Evolutionary conservation across 176 grass and related monocot genomes (phyloP).

Genomic region (Raddia distichophylla): DNA sequence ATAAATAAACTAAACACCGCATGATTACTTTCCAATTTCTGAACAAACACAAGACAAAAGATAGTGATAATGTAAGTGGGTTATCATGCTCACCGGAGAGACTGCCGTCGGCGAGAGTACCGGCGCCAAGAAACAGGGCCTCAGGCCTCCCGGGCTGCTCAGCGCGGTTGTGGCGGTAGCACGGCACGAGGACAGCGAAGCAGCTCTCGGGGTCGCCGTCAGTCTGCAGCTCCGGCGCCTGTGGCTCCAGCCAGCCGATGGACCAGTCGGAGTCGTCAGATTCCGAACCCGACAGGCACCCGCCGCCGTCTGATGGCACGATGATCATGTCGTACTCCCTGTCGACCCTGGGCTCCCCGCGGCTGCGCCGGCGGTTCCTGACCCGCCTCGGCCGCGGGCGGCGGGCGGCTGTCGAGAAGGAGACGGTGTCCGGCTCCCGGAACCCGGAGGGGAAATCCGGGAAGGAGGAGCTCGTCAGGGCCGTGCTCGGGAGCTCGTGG

Average conservation of each 20-base stretch:
- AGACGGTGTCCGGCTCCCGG: slow-evolving; percentile 49
- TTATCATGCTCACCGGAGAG: slow-evolving; percentile 47
- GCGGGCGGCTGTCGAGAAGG: slow-evolving; percentile 38
- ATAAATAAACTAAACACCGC: slow-evolving; percentile 21
- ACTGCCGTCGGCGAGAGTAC: slow-evolving; percentile 30
- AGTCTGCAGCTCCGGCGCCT: slow-evolving; percentile 59
- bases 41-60: background rate
- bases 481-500: slow-evolving; percentile 38
- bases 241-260: slow-evolving; percentile 80
- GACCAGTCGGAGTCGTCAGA: slow-evolving; percentile 83
- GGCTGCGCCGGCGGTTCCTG: slow-evolving; percentile 44
- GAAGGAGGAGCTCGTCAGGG: slow-evolving; percentile 37
- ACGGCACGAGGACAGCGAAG: slow-evolving; percentile 83
- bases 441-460: slow-evolving; percentile 61
- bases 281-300: slow-evolving; percentile 69
- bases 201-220: slow-evolving; percentile 56
- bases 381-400: slow-evolving; percentile 30
- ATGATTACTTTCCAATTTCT: background rate
- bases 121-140: slow-evolving; percentile 41
- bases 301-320: slow-evolving; percentile 74
- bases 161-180: slow-evolving; percentile 58
- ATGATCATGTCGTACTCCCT: slow-evolving; percentile 81
- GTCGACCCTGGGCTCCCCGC: slow-evolving; percentile 57
- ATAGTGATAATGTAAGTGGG: background rate
- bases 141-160: slow-evolving; percentile 40